Base-by-base conservation (phyloP, 2,329 filamentous ascomycete genomes). In the Colletotrichum neosansevieriae region DNA sequence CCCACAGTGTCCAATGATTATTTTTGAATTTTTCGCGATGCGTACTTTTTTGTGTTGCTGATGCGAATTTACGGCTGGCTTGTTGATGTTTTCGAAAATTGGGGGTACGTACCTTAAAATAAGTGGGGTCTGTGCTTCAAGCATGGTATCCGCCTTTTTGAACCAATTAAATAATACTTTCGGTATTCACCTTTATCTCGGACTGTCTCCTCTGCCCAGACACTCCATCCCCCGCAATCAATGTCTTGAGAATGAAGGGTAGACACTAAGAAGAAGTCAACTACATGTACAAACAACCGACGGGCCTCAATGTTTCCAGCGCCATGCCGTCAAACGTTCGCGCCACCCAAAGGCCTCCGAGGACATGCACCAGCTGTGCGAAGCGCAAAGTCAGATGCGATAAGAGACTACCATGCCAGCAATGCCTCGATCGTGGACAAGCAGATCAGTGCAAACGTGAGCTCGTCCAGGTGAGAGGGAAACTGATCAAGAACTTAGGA, bases 1-100 rank as follows among this genome's bases (percentile, higher is more conserved):
- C 64, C 59, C 64, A 58, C 59, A 67, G 59, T 58, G 64, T 67
- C 64, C 64, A 67, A 21, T 21, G 0, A 24, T 2, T 49, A 13
- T 32, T 63, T 62, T 63, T 49, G 21, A 4, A n/a, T 0, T 2
- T 0, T 6, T 10, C 15, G 2, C 0, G 3, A 0, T 0, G 4
- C 0, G 3, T 4, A 0, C 15, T 17, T 34, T 34, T 51, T 36
- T 53, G 17, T 36, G 4, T 11, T 58, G 34, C 32, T 58, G 38
- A 0, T 5, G 49, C 12, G 5, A 34, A 17, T 0, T 0, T 1
- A 38, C 36, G 15, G 42, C 17, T 3, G 42, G 17, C 42, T n/a
- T 19, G 42, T n/a, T 19, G 42, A n/a, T 45, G 42, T 45, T 45
- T 45, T 45, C 42, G 29, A 29, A 7, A 29, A 9, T 9, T 4